Evolutionary conservation across 768 basidiomycete genomes (phyloP), one percentile per base, ranked within the genome.

Genomic region (Suillus occidentalis): DNA sequence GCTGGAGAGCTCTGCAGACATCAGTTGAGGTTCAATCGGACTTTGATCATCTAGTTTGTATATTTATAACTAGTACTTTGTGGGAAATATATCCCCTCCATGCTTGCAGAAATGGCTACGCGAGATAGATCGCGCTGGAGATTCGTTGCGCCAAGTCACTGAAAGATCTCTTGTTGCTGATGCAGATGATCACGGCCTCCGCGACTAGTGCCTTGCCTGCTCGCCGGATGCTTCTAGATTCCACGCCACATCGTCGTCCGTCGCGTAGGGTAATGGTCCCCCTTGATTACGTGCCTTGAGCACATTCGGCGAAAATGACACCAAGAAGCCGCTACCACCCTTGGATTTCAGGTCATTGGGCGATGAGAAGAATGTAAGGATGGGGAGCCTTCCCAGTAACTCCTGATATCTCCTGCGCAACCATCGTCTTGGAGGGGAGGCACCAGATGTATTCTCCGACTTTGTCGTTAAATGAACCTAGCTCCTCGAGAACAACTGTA

Each of bases 361-460:
- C 42, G 43, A 7, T 50, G 64, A 55, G 20, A 61, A 71, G 60
- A 79, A 82, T 9, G 75, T 78, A 16, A 92, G 76, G 39, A 86
- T 76, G 0, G 92, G 92, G 31, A 88, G 65, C n/a, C 80, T 82
- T 8, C 79, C 79, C 9, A 93, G 77, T n/a, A 93, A 80, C 31
- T 80, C 77, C 61, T 82, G 85, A 66, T 87, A 92, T 59, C 89
- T 78, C 47, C 84, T 77, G 28, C 81, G 79, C 58, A 85, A 69
- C 76, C 77, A 77, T 63, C 76, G 72, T 37, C 50, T 47, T 10
- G 70, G 66, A 14, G 70, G 42, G 39, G 31, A 61, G n/a, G 71
- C 67, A 37, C 70, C 65, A 52, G 77, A 66, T 16, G 52, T 61
- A 39, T 64, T 68, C 40, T 72, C 68, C 36, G 76, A 71, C 2